Evolutionary conservation across 805 yeast species (phyloP).

Genomic region (Kodamaea sagamina): DNA sequence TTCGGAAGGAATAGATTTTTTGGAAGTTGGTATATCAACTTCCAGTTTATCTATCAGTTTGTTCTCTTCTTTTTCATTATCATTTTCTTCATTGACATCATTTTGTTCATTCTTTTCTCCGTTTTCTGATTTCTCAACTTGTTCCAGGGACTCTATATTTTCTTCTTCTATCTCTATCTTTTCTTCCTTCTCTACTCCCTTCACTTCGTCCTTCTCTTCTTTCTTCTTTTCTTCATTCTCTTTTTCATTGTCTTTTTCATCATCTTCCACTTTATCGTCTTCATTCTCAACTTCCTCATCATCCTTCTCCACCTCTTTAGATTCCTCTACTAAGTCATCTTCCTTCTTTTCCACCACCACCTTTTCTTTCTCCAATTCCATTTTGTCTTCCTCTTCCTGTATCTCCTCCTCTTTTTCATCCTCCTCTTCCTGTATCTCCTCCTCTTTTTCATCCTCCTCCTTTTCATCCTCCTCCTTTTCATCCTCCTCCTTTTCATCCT

Average conservation of each 20-base stretch:
- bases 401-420: constrained; percentile 3
- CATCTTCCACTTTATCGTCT: neutral
- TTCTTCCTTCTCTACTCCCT: constrained; percentile 1
- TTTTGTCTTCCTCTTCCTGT: neutral
- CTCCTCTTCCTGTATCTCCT: constrained; percentile 6
- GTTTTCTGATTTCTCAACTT: neutral
- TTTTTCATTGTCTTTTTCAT: neutral
- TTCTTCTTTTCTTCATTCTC: constrained; percentile 11
- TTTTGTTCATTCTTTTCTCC: constrained; percentile 2
- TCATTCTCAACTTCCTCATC: constrained; percentile 5
- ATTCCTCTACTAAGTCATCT: neutral
- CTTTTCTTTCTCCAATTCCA: neutral
- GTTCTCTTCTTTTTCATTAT: too few relatives aligned
- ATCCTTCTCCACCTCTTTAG: neutral
- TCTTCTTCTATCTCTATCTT: neutral
- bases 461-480: neutral
- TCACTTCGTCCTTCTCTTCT: constrained; percentile 1
- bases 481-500: neutral
- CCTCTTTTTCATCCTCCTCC: neutral
- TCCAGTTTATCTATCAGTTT: neutral
- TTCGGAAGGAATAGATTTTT: neutral
- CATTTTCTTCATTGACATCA: constrained; percentile 4
- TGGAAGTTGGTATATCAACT: too few relatives aligned
- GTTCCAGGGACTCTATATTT: neutral
- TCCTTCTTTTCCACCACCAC: neutral